Conservation (phyloP, 2,329 filamentous ascomycete species). For the Chrysoporthe cubensis region DNA sequence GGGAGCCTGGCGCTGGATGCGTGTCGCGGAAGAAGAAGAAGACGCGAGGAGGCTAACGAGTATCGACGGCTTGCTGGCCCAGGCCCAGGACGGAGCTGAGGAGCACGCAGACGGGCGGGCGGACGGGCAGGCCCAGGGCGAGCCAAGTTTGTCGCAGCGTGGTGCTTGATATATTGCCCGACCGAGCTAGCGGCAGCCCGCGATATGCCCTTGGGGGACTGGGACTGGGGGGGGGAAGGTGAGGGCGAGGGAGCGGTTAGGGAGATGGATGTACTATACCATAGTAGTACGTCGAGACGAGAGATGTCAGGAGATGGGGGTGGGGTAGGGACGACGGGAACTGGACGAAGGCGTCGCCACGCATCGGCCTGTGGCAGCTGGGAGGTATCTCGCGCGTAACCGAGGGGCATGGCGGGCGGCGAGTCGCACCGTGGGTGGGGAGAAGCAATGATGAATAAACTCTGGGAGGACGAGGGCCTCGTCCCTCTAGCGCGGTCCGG, state of each 20-base stretch:
- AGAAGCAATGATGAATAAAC: slow-evolving; percentile 22
- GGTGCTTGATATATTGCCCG: slow-evolving; percentile 16
- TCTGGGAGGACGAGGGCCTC: slow-evolving; percentile 7
- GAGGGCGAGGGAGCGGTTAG: not conserved
- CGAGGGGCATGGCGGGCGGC: slow-evolving; percentile 15
- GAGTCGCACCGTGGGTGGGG: slow-evolving; percentile 24
- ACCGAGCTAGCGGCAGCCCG: slow-evolving; percentile 22
- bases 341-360: slow-evolving; percentile 25
- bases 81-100: slow-evolving; percentile 11
- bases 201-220: slow-evolving; percentile 10
- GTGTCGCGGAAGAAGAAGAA: not conserved
- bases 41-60: not conserved
- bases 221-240: not conserved
- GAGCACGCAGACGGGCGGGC: not conserved
- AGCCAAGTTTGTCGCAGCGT: slow-evolving; percentile 16
- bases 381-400: slow-evolving; percentile 25
- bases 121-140: slow-evolving; percentile 13
- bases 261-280: not conserved
- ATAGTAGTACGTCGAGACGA: not conserved
- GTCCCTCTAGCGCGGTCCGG: slow-evolving; percentile 12
- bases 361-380: slow-evolving; percentile 24
- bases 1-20: not conserved
- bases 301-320: slow-evolving; percentile 13
- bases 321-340: slow-evolving; percentile 23
- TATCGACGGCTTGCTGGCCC: slow-evolving; percentile 6